Base-by-base conservation (phyloP, 805 yeast genomes). In the Priceomyces medius region DNA sequence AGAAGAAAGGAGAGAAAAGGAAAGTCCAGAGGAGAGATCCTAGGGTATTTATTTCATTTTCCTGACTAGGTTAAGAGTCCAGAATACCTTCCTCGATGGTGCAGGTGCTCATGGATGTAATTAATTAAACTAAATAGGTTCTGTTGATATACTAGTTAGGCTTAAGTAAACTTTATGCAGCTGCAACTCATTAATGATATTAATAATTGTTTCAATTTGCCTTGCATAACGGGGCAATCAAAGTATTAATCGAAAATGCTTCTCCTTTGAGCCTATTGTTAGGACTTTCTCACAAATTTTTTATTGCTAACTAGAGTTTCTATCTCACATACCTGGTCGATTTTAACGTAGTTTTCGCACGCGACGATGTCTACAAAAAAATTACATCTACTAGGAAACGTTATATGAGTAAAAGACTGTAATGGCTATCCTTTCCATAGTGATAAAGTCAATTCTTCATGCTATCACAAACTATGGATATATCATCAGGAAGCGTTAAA, bases 1-100 rank as follows among this genome's bases (percentile, higher is more conserved):
- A 19, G 28, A 32, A 16, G 21, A 16, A n/a, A 8, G 18, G 29
- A 32, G 5, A 10, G 17, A 39, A 6, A 3, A 23, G 29, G n/a
- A 32, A 18, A 39, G n/a, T n/a, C n/a, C n/a, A 39, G 20, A 16
- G 13, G 34, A 32, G 37, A 20, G 20, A 13, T 23, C 31, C 27
- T 18, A 19, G 33, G 37, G 21, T 39, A 39, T 39, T 39, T 39
- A 39, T 39, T 24, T 21, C 24, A 37, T 12, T 36, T 23, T 17
- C 3, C n/a, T 10, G 14, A 35, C 29, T 9, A 16, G 27, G 37
- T 10, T 14, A n/a, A 18, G 7, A 13, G 20, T 12, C 35, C 29
- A 26, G 29, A 14, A n/a, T 4, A 10, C 14, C 16, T 3, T 32
- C 35, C 23, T 32, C 35, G 19, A 19, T 14, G 28, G 6, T 35